Evolutionary conservation across 2,329 filamentous ascomycete species (phyloP), one percentile per base, ranked within the genome.

Genomic region (Xylaria sp.): DNA sequence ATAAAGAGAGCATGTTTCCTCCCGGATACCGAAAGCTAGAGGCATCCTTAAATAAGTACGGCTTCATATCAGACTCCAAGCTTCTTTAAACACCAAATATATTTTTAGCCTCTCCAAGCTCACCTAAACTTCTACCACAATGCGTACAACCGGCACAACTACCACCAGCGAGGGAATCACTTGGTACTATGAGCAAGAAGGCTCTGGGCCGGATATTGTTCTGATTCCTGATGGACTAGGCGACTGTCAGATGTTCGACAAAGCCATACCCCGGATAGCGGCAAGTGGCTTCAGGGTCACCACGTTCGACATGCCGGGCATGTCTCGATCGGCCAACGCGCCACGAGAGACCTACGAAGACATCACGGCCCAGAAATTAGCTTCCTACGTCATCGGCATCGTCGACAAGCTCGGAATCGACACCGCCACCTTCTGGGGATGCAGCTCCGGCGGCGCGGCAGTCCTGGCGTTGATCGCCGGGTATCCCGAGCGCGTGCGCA

Each of bases 111-210:
- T 46, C 11, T 19, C 37, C 13, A 23, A 43, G 9, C 19, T 47
- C 11, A 11, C 13, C 31, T 25, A 7, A 40, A 33, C 10, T 11
- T 4, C 19, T 29, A 19, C 54, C 57, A 60, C 37, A 23, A 66
- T 66, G 64, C 64, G 61, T 31, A 64, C 58, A 2, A 64, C 17
- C 31, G 58, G 57, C 21, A 66, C 58, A 10, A 54, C 47, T 6
- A 64, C 64, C 7, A 64, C 64, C 29, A 5, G 29, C 4, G 55
- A 66, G 27, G 64, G 61, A 23, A 66, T 66, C 33, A 64, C 52
- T 10, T 66, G 64, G 64, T 66, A 64, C 41, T 66, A 66, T 27
- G 61, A 64, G 47, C 64, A 66, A 46, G 64, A 66, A 37, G 64
- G 64, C n/a, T 48, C 54, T 4, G 64, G 64, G 3, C 64, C 64